Base-by-base conservation (phyloP, 768 basidiomycete genomes). In the Lyophyllum semitale region DNA sequence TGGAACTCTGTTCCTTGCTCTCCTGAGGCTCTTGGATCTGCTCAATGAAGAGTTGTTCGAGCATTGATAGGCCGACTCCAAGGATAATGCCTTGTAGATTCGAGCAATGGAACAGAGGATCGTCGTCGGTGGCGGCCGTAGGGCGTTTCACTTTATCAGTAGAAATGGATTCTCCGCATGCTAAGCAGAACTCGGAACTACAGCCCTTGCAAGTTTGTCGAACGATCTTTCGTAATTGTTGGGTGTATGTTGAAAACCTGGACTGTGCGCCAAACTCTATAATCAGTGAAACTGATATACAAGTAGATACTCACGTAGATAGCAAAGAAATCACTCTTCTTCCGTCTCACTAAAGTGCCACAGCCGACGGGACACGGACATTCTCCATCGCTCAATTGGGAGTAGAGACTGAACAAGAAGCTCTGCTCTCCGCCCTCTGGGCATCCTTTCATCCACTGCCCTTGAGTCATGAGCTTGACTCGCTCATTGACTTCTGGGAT, bases 391-490 rank as follows among this genome's bases (percentile, higher is more conserved):
- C 78, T 81, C 48, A 95, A 77, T 59, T 89, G 81, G 44, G 85
- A 82, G 69, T 94, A 95, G 27, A 94, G 80, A 59, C 85, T 82
- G 72, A 97, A 97, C 48, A 97, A 76, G 72, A 89, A 90, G 55
- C 84, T 84, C 66, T 97, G 94, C 69, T 97, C 94, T 64, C 88
- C 86, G 48, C 91, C 92, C 69, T 96, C 94, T 0, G 95, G 94
- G 71, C 95, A 97, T 18, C 95, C 95, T 68, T 91, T 92, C 95
- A 97, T 97, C 93, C 93, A 97, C 66, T 95, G 87, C 25, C 91
- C 92, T 70, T 92, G 90, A 20, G 87, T 87, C 82, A 96, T 85
- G 37, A 95, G 73, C 59, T 83, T 83, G 29, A 85, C 77, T 17
- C 71, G 70, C 53, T 84, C 80, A 37, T 69, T 71, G 8, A 66